These are phyloP conservation scores for Coemansia sp. DNA, from an alignment of 192 early-diverging fungal species.

Conservation along the genomic window DNA sequence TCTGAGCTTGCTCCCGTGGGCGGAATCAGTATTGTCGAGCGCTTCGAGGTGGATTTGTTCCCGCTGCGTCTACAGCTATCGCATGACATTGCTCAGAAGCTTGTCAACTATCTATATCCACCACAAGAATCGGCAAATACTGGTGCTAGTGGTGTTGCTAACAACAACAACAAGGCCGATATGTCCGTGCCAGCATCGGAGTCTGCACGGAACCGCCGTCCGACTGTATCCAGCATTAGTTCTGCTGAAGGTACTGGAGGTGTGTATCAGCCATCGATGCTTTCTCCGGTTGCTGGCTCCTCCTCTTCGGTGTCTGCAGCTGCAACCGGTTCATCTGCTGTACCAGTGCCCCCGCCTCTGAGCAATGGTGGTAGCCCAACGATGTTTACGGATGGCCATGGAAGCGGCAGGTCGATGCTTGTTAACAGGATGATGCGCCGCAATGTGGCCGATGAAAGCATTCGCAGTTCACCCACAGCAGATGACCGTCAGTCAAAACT, in stretches of 20 bases:
- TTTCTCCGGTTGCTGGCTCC: background rate
- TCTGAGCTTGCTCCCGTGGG: too few species aligned
- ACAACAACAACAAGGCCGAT: slow-evolving; percentile 1
- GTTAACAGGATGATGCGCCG: slow-evolving; percentile 16
- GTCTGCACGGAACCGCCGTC: slow-evolving; percentile 6
- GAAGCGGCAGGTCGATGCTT: slow-evolving; percentile 16
- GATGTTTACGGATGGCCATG: background rate
- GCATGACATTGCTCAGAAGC: slow-evolving; percentile 77
- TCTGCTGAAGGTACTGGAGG: slow-evolving; percentile 5
- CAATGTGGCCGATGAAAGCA: slow-evolving; percentile 17
- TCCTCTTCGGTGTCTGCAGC: background rate
- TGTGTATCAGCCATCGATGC: background rate
- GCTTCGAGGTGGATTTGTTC: slow-evolving; percentile 83
- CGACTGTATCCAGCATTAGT: slow-evolving; percentile 8
- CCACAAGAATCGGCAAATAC: slow-evolving; percentile 23
- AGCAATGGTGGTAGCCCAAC: background rate
- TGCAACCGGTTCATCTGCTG: background rate
- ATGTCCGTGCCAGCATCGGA: background rate
- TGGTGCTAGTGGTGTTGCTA: background rate
- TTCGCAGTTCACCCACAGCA: slow-evolving; percentile 4
- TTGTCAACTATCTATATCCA: slow-evolving; percentile 83
- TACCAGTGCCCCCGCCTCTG: background rate
- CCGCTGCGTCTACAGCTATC: slow-evolving; percentile 82
- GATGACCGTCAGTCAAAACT: slow-evolving; percentile 3
- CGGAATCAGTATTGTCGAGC: slow-evolving; percentile 87